Percentiles rank a stretch among this genome's conserved stretches.
These are phyloP conservation scores for Cyberlindnera amylophila DNA, from an alignment of 805 yeast species.

Conservation along the genomic window DNA sequence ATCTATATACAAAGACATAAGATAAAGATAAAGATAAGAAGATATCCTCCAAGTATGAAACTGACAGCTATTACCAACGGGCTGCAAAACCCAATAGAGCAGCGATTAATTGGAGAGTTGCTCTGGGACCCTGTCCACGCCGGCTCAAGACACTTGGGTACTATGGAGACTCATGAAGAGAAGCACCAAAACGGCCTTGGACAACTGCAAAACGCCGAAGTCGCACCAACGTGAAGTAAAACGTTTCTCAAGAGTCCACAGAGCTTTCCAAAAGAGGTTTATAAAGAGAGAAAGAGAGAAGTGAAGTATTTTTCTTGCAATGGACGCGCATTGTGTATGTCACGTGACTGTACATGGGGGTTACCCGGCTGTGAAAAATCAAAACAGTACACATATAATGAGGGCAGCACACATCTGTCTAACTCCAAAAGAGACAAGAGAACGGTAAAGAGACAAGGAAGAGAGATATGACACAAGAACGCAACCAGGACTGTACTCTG, in stretches of 20 bases:
- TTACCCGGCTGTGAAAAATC: not conserved
- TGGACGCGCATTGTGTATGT: not conserved
- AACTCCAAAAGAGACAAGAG: too few relatives aligned
- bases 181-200: conserved; percentile 1
- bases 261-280: not conserved
- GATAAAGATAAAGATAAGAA: too few relatives aligned
- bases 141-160: not conserved
- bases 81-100: conserved; percentile 9
- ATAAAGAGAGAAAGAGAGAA: not conserved
- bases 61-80: conserved; percentile 14
- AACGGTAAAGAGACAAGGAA: too few relatives aligned
- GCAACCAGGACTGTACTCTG: conserved; percentile 60
- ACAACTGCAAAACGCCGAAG: conserved; percentile 6
- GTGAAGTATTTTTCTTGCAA: not conserved
- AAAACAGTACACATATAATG: too few relatives aligned
- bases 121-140: not conserved
- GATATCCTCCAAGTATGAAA: conserved; percentile 21
- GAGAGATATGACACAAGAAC: conserved; percentile 22
- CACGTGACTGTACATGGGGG: not conserved
- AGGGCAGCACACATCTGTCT: too few relatives aligned
- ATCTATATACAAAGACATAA: too few relatives aligned
- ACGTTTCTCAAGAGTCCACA: not conserved
- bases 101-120: conserved; percentile 19
- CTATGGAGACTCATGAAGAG: not conserved
- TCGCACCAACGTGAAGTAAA: conserved; percentile 1